Base-by-base conservation (phyloP, 768 basidiomycete genomes). In the Agaricus sinodeliciosus region DNA sequence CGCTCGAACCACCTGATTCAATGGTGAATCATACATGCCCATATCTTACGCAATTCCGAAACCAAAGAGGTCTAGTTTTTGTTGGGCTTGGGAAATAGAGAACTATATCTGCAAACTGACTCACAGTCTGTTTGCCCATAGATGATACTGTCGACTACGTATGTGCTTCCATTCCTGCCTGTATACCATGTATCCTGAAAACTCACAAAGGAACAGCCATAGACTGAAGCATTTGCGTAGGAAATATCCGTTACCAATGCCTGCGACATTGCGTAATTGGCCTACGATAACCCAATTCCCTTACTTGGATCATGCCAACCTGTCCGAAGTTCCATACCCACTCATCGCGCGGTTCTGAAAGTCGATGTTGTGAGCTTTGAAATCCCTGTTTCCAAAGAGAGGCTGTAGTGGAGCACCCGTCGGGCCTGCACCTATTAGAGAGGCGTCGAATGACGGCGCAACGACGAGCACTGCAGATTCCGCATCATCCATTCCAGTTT, bases 161-260 rank as follows among this genome's bases (percentile, higher is more conserved):
- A 84, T 0, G 81, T 81, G 62, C 74, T 79, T 3, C 71, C 78
- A 45, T 75, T 82, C 2, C 72, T 66, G 0, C 84, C 84, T 0
- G 81, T 79, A 59, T 80, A 84, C 77, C 80, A 82, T 0, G 84
- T 85, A 58, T 84, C 82, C 60, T 85, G 81, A 56, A 72, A 84
- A 58, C 79, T 81, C 0, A 78, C 71, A 57, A 82, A 82, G 1
- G 77, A 70, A 57, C 80, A 82, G 0, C 78, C 79, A 57, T 82
- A 84, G 63, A 85, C 85, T 1, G 82, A 84, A 6, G 82, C 81
- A 51, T 85, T 85, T 3, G 82, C 76, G 56, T 84, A 81, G 1
- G 78, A 80, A 25, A 84, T 78, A 53, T 80, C 77, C 3, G 78
- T 81, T 22, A 78, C 81, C 9, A 85, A 67, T 1, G 84, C 84